phyloP scores from a whole-genome alignment of 2,329 filamentous ascomycete species.

The Zasmidium citrigriseum region DNA sequence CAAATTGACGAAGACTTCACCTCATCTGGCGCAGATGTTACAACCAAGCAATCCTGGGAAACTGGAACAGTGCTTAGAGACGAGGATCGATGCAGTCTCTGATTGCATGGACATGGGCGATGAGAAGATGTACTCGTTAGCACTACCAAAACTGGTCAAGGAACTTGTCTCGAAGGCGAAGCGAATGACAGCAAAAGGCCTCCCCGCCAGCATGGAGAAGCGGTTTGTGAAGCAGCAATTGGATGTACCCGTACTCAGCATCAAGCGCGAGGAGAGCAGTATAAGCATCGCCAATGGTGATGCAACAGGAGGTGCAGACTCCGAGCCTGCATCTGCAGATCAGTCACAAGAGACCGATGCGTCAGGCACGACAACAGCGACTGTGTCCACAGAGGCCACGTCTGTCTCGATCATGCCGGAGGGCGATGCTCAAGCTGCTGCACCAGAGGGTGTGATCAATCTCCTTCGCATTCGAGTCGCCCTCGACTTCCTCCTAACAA shows the following conservation, averaged over 20 bases:
- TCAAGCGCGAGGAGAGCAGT: constrained; percentile 60
- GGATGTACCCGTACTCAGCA: constrained; percentile 71
- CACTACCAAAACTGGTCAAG: constrained; percentile 66
- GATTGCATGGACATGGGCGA: constrained; percentile 85
- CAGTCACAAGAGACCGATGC: constrained; percentile 29
- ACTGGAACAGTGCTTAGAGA: constrained; percentile 47
- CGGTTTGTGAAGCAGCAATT: constrained; percentile 76
- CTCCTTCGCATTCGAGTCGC: constrained; percentile 67
- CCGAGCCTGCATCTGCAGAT: constrained; percentile 10
- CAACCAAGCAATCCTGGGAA: constrained; percentile 16
- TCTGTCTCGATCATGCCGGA: constrained; percentile 33
- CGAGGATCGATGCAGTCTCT: constrained; percentile 69
- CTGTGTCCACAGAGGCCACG: constrained; percentile 27
- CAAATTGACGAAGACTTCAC: constrained; percentile 54
- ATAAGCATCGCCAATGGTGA: constrained; percentile 33
- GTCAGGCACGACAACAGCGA: constrained; percentile 23
- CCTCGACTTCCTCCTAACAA: constrained; percentile 64
- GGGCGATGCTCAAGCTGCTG: constrained; percentile 2
- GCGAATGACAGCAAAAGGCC: constrained; percentile 61
- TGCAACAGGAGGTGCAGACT: constrained; percentile 19
- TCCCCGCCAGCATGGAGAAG: constrained; percentile 83
- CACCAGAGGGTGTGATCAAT: constrained; percentile 46
- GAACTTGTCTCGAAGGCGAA: constrained; percentile 72
- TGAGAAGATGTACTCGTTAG: constrained; percentile 82
- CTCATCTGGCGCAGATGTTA: constrained; percentile 62